Conservation (phyloP, 140 eudicot species). For the Erigeron philadelphicus region DNA sequence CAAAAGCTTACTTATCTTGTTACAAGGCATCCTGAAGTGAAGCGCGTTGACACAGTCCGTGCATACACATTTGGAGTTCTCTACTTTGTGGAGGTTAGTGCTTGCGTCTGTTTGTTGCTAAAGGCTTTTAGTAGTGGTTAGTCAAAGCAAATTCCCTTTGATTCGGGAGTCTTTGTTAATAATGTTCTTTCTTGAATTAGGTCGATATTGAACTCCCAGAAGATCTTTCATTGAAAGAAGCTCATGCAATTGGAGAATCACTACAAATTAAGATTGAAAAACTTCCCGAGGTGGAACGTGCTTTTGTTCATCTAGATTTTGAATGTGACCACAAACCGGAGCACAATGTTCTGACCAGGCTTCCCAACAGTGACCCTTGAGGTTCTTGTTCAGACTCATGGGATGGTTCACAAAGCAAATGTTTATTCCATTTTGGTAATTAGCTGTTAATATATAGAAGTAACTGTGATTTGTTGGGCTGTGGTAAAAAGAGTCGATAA, state of each 20-base stretch:
- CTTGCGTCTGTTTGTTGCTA: background rate
- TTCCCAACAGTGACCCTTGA: constrained; percentile 58
- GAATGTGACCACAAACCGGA: constrained; percentile 94
- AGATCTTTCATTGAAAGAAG: constrained; percentile 77
- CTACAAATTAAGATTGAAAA: constrained; percentile 73
- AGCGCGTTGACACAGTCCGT: constrained; percentile 88
- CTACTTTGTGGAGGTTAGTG: constrained; percentile 82
- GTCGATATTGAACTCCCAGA: constrained; percentile 94
- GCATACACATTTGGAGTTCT: constrained; percentile 87
- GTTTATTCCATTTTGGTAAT: constrained; percentile 3
- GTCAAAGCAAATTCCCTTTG: background rate
- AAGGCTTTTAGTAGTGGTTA: background rate
- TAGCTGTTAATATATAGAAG: constrained; percentile 9
- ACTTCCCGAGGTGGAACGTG: constrained; percentile 84
- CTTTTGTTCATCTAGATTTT: constrained; percentile 84
- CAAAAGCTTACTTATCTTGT: constrained; percentile 88
- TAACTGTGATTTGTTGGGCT: background rate
- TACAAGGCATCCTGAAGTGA: constrained; percentile 67
- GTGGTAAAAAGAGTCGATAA: constrained; percentile 10
- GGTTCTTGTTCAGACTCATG: background rate
- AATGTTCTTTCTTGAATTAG: constrained; percentile 29
- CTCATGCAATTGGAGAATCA: constrained; percentile 80
- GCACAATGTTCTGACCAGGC: constrained; percentile 66
- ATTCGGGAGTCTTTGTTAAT: background rate
- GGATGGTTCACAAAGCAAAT: background rate